phyloP scores from a whole-genome alignment of 306 rosid species.

The Glycyrrhiza uralensis region DNA sequence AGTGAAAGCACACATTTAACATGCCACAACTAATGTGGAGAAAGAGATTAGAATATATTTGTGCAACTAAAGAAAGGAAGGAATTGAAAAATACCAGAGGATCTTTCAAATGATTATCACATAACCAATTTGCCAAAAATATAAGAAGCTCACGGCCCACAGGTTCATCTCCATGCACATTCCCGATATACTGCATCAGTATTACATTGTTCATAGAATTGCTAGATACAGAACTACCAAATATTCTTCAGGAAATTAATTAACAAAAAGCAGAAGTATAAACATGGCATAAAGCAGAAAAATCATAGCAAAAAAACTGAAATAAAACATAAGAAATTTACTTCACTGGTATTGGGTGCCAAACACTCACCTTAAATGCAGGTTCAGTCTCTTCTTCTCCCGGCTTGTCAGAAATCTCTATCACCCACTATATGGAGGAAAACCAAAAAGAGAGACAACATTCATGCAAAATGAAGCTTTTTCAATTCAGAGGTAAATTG shows the following conservation, averaged over 20 bases:
- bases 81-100: constrained; percentile 70
- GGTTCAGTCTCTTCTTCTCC: constrained; percentile 87
- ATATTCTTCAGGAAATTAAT: constrained; percentile 1
- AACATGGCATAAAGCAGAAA: constrained; percentile 2
- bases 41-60: background rate
- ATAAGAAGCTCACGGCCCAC: constrained; percentile 89
- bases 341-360: constrained; percentile 2
- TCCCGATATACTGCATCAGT: constrained; percentile 85
- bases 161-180: constrained; percentile 97
- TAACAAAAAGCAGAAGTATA: background rate
- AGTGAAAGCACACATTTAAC: background rate
- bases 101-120: constrained; percentile 81
- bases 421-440: constrained; percentile 67
- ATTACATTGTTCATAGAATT: constrained; percentile 29
- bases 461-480: constrained; percentile 14
- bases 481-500: background rate
- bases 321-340: constrained; percentile 5
- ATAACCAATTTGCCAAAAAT: constrained; percentile 85
- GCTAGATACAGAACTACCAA: constrained; percentile 8
- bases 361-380: constrained; percentile 82
- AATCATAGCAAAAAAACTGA: background rate
- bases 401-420: constrained; percentile 95
- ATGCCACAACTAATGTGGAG: background rate
- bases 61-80: constrained; percentile 4
- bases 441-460: constrained; percentile 20